Evolutionary conservation across 164 flowering plant species (phyloP).

Genomic region (Platanus orientalis): DNA sequence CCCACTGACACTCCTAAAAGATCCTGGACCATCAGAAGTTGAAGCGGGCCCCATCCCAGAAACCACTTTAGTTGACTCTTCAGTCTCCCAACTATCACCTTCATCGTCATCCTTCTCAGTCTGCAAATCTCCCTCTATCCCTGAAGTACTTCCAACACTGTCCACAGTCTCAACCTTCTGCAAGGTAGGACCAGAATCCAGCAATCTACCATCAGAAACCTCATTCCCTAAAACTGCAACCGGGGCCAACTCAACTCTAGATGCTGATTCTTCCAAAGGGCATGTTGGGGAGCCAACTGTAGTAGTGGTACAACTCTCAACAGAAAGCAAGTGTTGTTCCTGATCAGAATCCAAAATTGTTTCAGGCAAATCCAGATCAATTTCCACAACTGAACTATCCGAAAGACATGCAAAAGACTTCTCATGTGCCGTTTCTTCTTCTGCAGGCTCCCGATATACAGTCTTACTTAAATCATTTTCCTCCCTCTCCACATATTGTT

Average conservation of each 20-base stretch:
- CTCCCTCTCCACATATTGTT: slow-evolving; percentile 25
- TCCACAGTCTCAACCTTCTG: slow-evolving; percentile 28
- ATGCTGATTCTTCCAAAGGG: slow-evolving; percentile 26
- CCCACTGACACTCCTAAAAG: slow-evolving; percentile 70
- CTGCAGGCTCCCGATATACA: slow-evolving; percentile 26
- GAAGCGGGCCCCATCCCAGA: slow-evolving; percentile 35
- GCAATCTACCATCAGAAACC: slow-evolving; percentile 24
- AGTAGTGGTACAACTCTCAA: slow-evolving; percentile 24
- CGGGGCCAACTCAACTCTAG: slow-evolving; percentile 16
- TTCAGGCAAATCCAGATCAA: slow-evolving; percentile 48
- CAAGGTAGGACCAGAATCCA: slow-evolving; percentile 14
- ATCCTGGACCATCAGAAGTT: slow-evolving; percentile 70
- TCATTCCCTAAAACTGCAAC: slow-evolving; percentile 22
- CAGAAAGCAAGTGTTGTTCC: slow-evolving; percentile 24
- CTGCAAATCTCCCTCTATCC: slow-evolving; percentile 34
- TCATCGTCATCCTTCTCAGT: slow-evolving; percentile 51
- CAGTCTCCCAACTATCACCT: slow-evolving; percentile 57
- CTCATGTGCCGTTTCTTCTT: slow-evolving; percentile 20
- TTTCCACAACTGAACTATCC: slow-evolving; percentile 25
- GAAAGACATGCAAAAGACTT: slow-evolving; percentile 27
- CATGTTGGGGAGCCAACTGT: slow-evolving; percentile 12
- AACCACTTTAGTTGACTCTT: slow-evolving; percentile 40
- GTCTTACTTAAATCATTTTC: slow-evolving; percentile 22
- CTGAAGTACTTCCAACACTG: slow-evolving; percentile 32
- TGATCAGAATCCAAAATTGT: slow-evolving; percentile 46